Percentiles rank a stretch among this genome's conserved stretches.
phyloP scores from a whole-genome alignment of 2,329 filamentous ascomycete genomes.

The Nothomitra cinnamomea region DNA sequence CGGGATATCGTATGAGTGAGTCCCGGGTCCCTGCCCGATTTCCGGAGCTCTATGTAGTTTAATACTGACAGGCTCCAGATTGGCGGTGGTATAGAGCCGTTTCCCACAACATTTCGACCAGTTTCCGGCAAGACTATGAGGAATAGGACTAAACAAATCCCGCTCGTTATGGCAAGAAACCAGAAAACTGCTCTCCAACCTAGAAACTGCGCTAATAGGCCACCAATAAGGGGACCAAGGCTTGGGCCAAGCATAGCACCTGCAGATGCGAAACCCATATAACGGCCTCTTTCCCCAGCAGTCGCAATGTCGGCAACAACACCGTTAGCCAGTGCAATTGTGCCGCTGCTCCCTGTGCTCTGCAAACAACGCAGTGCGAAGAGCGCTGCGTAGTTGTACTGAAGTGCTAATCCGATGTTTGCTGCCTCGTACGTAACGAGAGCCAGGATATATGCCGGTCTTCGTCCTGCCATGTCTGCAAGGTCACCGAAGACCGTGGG shows the following conservation, averaged over 20 bases:
- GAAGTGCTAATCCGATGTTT: slow-evolving; percentile 24
- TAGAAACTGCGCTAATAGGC: slow-evolving; percentile 42
- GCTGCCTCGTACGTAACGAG: slow-evolving; percentile 26
- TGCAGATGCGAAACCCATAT: slow-evolving; percentile 22
- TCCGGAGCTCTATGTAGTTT: slow-evolving; percentile 23
- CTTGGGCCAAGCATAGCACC: slow-evolving; percentile 34
- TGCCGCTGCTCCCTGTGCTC: slow-evolving; percentile 25
- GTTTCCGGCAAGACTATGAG: slow-evolving; percentile 41
- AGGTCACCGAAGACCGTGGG: slow-evolving; percentile 35
- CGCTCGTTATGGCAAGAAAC: slow-evolving; percentile 41
- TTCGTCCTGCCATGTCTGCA: slow-evolving; percentile 31
- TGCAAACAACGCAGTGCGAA: slow-evolving; percentile 26
- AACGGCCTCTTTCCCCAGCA: slow-evolving; percentile 23
- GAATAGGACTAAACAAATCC: slow-evolving; percentile 35
- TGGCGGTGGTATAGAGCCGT: slow-evolving; percentile 40
- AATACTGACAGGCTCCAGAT: slow-evolving; percentile 40
- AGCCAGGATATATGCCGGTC: slow-evolving; percentile 32
- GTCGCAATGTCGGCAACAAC: slow-evolving; percentile 26
- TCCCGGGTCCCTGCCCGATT: background rate
- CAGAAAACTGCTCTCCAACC: slow-evolving; percentile 55
- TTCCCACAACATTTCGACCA: slow-evolving; percentile 40
- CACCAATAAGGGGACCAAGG: slow-evolving; percentile 45
- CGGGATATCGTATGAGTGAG: background rate
- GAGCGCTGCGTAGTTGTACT: slow-evolving; percentile 22
- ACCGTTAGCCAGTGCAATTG: slow-evolving; percentile 23